Conservation (phyloP, 2,329 filamentous ascomycete genomes). For the Lasiodiplodia sp. region DNA sequence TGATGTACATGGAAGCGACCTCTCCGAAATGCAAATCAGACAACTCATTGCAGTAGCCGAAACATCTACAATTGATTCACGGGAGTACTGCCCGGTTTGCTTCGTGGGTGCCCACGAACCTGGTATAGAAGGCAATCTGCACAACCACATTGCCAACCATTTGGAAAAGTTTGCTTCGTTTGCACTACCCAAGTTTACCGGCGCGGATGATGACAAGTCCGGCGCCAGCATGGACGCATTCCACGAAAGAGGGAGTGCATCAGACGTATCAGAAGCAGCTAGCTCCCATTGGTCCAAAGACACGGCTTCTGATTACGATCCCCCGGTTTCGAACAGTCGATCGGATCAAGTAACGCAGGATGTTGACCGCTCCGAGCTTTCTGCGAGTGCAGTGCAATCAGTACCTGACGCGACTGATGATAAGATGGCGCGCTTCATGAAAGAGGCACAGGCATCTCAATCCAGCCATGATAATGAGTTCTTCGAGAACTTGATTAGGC, state of each 20-base stretch:
- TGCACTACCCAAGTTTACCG: slow-evolving; percentile 39
- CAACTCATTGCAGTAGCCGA: slow-evolving; percentile 44
- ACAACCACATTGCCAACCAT: slow-evolving; percentile 46
- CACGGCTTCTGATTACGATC: slow-evolving; percentile 64
- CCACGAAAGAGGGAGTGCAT: slow-evolving; percentile 35
- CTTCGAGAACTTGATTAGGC: slow-evolving; percentile 1
- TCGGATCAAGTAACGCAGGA: background rate
- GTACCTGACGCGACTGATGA: background rate
- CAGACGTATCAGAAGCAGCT: background rate
- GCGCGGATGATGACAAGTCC: slow-evolving; percentile 37
- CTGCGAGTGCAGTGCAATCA: background rate
- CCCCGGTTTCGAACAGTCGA: too few relatives aligned
- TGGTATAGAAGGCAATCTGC: slow-evolving; percentile 36
- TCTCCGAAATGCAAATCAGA: slow-evolving; percentile 40
- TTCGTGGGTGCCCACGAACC: slow-evolving; percentile 34
- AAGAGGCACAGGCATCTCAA: background rate
- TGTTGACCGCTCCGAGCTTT: background rate
- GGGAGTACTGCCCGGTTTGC: slow-evolving; percentile 44
- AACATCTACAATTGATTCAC: slow-evolving; percentile 42
- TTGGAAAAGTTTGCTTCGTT: slow-evolving; percentile 46
- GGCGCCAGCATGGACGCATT: slow-evolving; percentile 44
- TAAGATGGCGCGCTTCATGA: slow-evolving; percentile 1
- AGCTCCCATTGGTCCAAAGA: slow-evolving; percentile 55
- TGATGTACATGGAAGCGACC: slow-evolving; percentile 39
- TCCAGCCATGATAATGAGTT: slow-evolving; percentile 18